Evolutionary conservation across 1,284 basidiomycete genomes (phyloP), one percentile per base, ranked within the genome.

Genomic region (Boletellus dicymbophilus): DNA sequence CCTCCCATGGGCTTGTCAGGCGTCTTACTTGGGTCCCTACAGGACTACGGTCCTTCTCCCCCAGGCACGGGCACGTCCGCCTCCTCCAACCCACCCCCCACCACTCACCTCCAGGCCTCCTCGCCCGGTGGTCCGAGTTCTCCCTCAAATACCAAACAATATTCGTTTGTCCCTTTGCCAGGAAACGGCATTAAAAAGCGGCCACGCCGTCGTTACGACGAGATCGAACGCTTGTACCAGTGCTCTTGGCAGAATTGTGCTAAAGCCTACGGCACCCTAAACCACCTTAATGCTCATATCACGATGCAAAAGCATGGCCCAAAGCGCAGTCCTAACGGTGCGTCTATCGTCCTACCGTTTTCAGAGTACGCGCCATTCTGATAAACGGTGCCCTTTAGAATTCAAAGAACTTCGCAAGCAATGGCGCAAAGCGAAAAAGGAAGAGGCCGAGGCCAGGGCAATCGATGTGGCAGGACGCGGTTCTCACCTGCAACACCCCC

Each of bases 321-420:
- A 16, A 95, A 93, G 71, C 81, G 93, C 45, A 88, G 81, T 65
- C 93, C 93, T 9, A 82, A 80, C 54, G 90, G 91, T 93, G 61
- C 67, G 84, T 7, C 13, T 36, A 5, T 23, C 15, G 20, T 44
- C 37, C 18, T 16, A 10, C 23, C 3, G 36, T 4, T 27, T 12
- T 1, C 37, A 11, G n/a, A n/a, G n/a, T n/a, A n/a, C n/a, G n/a
- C n/a, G n/a, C 18, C 43, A 26, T 50, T n/a, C 52, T 58, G 43
- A 61, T 43, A 27, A 53, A 53, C 43, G 49, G 25, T 28, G 44
- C 0, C 53, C 46, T 59, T 18, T 67, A 96, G 95, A 98, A 75
- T 98, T 98, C 78, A 98, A 97, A 69, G 96, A 98, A 63, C 86
- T 97, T 66, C 85, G 95, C 55, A 97, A 95, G 69, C 89, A 91